Percentiles rank a stretch among this genome's conserved stretches.
These are phyloP conservation scores for Chaetomium tenue DNA, from an alignment of 495 filamentous ascomycete species.

Conservation along the genomic window DNA sequence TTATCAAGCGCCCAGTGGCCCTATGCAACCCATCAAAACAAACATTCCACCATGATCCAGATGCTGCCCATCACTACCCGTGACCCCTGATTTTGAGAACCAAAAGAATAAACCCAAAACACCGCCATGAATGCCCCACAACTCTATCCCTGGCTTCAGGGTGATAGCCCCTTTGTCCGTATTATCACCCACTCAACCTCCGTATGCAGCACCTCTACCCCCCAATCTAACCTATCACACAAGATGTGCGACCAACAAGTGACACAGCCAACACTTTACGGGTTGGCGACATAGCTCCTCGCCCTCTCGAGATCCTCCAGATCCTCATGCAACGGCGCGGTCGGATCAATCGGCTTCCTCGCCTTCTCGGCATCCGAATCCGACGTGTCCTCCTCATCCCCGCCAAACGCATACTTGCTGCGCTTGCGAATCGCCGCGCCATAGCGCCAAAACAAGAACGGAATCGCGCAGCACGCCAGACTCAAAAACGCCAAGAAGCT, in stretches of 20 bases:
- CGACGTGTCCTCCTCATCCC: conserved; percentile 38
- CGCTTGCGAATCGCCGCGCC: conserved; percentile 64
- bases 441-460: conserved; percentile 72
- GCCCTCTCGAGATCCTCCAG: conserved; percentile 41
- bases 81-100: too few relatives aligned
- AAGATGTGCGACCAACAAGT: neutral
- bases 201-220: neutral
- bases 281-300: conserved; percentile 46
- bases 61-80: too few relatives aligned
- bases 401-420: conserved; percentile 65
- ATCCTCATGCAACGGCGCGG: conserved; percentile 30
- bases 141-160: too few relatives aligned
- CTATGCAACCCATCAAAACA: too few relatives aligned
- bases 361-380: conserved; percentile 31
- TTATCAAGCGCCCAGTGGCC: too few relatives aligned
- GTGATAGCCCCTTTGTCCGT: too few relatives aligned
- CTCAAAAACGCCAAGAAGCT: conserved; percentile 67
- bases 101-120: too few relatives aligned
- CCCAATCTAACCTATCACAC: neutral
- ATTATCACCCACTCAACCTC: too few relatives aligned
- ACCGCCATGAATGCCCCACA: too few relatives aligned
- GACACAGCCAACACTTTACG: conserved; percentile 28
- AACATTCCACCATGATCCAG: too few relatives aligned
- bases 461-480: conserved; percentile 71
- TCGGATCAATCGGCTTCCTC: conserved; percentile 24